Conservation (phyloP, 2,329 filamentous ascomycete genomes). For the Meredithiella fracta region DNA sequence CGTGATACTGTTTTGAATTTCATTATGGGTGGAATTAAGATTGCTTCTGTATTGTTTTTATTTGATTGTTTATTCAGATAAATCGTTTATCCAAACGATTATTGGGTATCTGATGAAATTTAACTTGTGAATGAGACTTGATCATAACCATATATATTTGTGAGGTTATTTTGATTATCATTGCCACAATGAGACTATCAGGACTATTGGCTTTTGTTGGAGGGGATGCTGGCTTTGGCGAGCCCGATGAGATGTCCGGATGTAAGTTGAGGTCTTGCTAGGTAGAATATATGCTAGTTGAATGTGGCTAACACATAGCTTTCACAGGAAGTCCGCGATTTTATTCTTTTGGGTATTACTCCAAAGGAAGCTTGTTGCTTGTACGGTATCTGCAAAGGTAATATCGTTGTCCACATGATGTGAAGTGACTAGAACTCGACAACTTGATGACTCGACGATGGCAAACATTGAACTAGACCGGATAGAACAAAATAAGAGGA, state of each 20-base stretch:
- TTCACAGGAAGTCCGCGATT: constrained; percentile 19
- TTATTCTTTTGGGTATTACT: constrained; percentile 31
- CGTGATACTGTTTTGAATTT: too few relatives aligned
- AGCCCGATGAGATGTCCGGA: constrained; percentile 13
- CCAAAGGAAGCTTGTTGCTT: constrained; percentile 35
- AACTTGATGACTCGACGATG: neutral
- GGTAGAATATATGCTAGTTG: too few relatives aligned
- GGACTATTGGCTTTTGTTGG: neutral
- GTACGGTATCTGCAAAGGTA: constrained; percentile 35
- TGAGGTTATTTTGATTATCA: too few relatives aligned
- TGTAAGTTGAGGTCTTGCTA: neutral
- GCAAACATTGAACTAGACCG: neutral
- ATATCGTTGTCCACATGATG: constrained; percentile 32
- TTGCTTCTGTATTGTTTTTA: too few relatives aligned
- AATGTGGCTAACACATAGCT: neutral
- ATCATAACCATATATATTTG: too few relatives aligned
- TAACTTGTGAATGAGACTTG: too few relatives aligned
- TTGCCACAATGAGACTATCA: neutral
- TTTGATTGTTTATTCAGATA: too few relatives aligned
- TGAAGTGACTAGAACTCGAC: constrained; percentile 15
- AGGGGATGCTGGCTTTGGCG: neutral
- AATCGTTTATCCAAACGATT: too few relatives aligned
- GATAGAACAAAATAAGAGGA: too few relatives aligned
- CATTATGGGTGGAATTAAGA: too few relatives aligned
- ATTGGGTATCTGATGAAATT: too few relatives aligned